phyloP scores from a whole-genome alignment of 2,329 filamentous ascomycete genomes.

The Colletotrichum limetticola region DNA sequence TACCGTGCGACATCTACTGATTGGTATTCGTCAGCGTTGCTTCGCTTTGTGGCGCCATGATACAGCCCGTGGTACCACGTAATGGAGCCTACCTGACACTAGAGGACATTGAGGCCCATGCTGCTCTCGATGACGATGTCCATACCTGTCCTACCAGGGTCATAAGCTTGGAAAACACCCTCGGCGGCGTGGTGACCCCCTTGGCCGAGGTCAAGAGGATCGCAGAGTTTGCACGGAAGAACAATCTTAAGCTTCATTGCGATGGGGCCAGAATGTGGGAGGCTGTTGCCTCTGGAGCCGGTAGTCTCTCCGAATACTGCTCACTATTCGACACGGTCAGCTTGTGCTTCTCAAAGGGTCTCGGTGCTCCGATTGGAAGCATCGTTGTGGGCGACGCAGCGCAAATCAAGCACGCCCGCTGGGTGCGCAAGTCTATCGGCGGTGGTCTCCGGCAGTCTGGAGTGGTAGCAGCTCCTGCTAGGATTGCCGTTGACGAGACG shows the following conservation, averaged over 20 bases:
- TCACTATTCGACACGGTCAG: slow-evolving; percentile 78
- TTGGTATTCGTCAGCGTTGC: slow-evolving; percentile 68
- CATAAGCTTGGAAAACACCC: slow-evolving; percentile 87
- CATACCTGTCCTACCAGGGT: slow-evolving; percentile 84
- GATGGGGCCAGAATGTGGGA: slow-evolving; percentile 88
- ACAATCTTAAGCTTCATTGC: slow-evolving; percentile 77
- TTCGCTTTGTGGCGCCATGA: slow-evolving; percentile 75
- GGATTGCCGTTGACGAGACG: slow-evolving; percentile 70
- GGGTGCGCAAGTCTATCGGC: slow-evolving; percentile 76
- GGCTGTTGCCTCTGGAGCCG: slow-evolving; percentile 77
- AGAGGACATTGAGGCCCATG: slow-evolving; percentile 77
- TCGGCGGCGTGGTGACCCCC: slow-evolving; percentile 83
- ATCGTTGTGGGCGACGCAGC: slow-evolving; percentile 69
- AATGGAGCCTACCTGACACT: slow-evolving; percentile 82
- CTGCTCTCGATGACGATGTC: slow-evolving; percentile 74
- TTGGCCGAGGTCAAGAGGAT: slow-evolving; percentile 77
- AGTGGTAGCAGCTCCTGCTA: slow-evolving; percentile 76
- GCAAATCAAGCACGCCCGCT: slow-evolving; percentile 52
- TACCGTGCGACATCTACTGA: neutral
- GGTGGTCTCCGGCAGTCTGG: slow-evolving; percentile 80
- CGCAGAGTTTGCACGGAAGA: slow-evolving; percentile 71
- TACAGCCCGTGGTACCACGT: slow-evolving; percentile 72
- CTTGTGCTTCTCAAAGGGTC: slow-evolving; percentile 84
- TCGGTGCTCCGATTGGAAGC: slow-evolving; percentile 84
- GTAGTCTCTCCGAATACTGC: slow-evolving; percentile 73